Conservation (phyloP, 2,329 filamentous ascomycete species). For the Xenoacremonium recifei region DNA sequence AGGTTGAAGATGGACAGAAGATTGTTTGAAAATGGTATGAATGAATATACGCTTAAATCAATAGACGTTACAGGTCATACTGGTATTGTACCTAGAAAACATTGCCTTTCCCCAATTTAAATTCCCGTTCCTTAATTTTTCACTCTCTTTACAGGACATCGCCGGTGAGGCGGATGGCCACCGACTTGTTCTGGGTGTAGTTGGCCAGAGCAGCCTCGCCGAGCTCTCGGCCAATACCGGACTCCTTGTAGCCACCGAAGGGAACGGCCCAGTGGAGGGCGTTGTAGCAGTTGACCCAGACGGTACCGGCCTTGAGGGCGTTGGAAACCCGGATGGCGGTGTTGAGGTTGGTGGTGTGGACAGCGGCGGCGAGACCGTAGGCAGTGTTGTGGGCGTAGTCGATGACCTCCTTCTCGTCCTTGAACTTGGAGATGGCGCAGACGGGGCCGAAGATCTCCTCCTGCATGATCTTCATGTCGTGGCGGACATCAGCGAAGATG, state of each 20-base stretch:
- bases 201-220: slow-evolving; percentile 65
- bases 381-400: slow-evolving; percentile 69
- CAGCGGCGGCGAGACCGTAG: slow-evolving; percentile 80
- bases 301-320: slow-evolving; percentile 66
- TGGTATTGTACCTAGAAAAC: no score
- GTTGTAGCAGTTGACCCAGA: slow-evolving; percentile 57
- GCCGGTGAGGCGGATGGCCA: slow-evolving; percentile 46
- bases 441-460: slow-evolving; percentile 94
- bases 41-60: no score
- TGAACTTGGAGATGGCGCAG: slow-evolving; percentile 82
- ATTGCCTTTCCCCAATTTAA: no score
- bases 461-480: slow-evolving; percentile 87
- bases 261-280: slow-evolving; percentile 63
- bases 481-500: slow-evolving; percentile 78
- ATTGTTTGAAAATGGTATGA: no score
- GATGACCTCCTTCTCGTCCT: slow-evolving; percentile 76
- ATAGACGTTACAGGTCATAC: no score
- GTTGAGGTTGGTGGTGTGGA: slow-evolving; percentile 81
- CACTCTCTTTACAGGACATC: slow-evolving; percentile 2
- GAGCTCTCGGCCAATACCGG: slow-evolving; percentile 74
- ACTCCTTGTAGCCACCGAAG: slow-evolving; percentile 78
- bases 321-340: slow-evolving; percentile 79
- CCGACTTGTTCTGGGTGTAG: slow-evolving; percentile 69
- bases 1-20: no score
- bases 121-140: no score